A percentile compares a stretch with the other conserved stretches of the same genome.
Evolutionary conservation across 108 stramenopile genomes (phyloP).

Genomic region (Nannochloropsis granulata): DNA sequence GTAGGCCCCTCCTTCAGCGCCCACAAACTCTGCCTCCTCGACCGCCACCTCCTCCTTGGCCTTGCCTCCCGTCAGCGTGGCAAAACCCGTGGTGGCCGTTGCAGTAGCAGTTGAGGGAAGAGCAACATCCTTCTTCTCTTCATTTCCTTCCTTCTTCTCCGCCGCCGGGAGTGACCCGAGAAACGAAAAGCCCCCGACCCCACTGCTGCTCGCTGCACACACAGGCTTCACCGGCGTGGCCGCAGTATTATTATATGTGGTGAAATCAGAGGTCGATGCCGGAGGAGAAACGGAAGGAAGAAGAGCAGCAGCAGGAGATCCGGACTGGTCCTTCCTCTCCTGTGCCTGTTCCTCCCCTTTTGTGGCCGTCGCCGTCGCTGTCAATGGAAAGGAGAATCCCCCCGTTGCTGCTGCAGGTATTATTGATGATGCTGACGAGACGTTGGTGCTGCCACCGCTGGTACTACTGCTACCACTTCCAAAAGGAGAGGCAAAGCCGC

Average conservation of each 20-base stretch:
- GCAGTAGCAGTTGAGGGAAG: too few species aligned
- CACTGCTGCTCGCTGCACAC: too few species aligned
- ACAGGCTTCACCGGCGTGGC: too few species aligned
- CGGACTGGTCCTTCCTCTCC: background rate
- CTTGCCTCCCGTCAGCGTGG: background rate
- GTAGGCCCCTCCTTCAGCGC: background rate
- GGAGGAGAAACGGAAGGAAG: too few species aligned
- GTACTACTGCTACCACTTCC: background rate
- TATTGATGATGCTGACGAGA: background rate
- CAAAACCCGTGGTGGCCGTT: background rate
- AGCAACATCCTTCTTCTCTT: background rate
- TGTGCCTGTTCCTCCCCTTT: background rate
- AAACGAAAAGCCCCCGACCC: too few species aligned
- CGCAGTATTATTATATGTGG: too few species aligned
- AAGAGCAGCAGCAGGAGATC: too few species aligned
- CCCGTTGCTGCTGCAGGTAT: background rate
- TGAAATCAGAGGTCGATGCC: too few species aligned
- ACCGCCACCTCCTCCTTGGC: background rate
- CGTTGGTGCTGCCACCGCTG: too few species aligned
- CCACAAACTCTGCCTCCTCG: background rate
- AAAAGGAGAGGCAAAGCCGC: background rate
- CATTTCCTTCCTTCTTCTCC: background rate
- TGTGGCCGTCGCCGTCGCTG: background rate
- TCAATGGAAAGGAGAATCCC: background rate
- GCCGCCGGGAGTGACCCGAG: background rate